phyloP scores from a whole-genome alignment of 2,329 filamentous ascomycete genomes.

The Colletotrichum sidae region DNA sequence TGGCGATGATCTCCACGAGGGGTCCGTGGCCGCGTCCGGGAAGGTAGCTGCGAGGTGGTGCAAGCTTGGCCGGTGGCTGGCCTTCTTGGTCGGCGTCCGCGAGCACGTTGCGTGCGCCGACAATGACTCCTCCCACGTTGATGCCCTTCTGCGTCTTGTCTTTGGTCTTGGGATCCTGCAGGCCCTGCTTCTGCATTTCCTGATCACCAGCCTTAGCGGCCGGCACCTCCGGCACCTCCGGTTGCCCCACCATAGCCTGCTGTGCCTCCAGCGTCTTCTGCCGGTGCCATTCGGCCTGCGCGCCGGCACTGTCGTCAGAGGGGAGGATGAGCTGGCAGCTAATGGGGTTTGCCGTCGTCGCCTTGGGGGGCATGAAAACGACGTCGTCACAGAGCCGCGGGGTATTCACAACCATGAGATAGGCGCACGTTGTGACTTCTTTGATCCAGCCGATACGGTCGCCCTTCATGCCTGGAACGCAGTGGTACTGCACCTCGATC shows the following conservation, averaged over 20 bases:
- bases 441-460: constrained; percentile 94
- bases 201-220: constrained; percentile 14
- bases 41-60: constrained; percentile 56
- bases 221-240: constrained; percentile 10
- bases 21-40: constrained; percentile 40
- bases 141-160: constrained; percentile 43
- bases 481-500: constrained; percentile 86
- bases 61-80: constrained; percentile 58
- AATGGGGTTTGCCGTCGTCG: constrained; percentile 81
- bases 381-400: constrained; percentile 88
- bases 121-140: constrained; percentile 64
- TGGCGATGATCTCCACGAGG: constrained; percentile 56
- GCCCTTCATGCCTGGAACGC: constrained; percentile 77
- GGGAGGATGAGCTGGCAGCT: constrained; percentile 78
- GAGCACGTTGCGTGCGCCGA: constrained; percentile 63
- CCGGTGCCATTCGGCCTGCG: constrained; percentile 42
- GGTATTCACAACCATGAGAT: constrained; percentile 93
- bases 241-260: constrained; percentile 47
- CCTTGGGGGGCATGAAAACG: constrained; percentile 84
- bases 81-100: constrained; percentile 60
- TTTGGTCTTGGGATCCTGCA: constrained; percentile 16
- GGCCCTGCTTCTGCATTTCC: constrained; percentile 12
- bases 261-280: constrained; percentile 52
- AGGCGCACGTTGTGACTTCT: constrained; percentile 89
- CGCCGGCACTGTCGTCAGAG: constrained; percentile 57